Evolutionary conservation across 129 eudicot species (phyloP).

Genomic region (Solidago caesia): DNA sequence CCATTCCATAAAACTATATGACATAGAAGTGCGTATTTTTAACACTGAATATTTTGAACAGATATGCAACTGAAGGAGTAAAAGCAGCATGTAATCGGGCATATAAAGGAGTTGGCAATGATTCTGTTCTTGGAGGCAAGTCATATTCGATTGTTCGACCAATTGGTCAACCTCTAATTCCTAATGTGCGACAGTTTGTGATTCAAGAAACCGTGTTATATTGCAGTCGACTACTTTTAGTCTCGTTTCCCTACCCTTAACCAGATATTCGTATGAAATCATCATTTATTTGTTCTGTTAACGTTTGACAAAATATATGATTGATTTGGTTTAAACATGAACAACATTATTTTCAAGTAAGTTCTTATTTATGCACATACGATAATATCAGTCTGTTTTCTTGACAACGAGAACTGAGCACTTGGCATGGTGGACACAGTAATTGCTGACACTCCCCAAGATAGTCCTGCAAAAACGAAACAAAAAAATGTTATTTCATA

Average conservation of each 20-base stretch:
- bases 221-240: conserved; percentile 73
- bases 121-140: conserved; percentile 65
- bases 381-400: conserved; percentile 25
- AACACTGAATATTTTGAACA: conserved; percentile 29
- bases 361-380: conserved; percentile 21
- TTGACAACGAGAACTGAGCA: conserved; percentile 50
- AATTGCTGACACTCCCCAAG: conserved; percentile 43
- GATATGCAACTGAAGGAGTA: conserved; percentile 92
- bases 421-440: conserved; percentile 43
- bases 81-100: conserved; percentile 93
- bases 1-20: background rate
- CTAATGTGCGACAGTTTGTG: conserved; percentile 1
- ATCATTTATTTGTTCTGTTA: background rate
- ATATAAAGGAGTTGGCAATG: conserved; percentile 70
- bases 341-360: background rate
- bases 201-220: background rate
- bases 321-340: background rate
- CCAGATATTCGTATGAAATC: conserved; percentile 53
- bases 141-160: background rate
- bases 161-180: conserved; percentile 7
- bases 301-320: conserved; percentile 6
- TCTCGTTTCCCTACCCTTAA: conserved; percentile 78
- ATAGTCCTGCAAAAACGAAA: conserved; percentile 23
- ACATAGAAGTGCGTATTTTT: background rate
- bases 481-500: background rate